Evolutionary conservation across 371 early-diverging fungal genomes (phyloP).

Genomic region (Lichtheimia corymbifera): DNA sequence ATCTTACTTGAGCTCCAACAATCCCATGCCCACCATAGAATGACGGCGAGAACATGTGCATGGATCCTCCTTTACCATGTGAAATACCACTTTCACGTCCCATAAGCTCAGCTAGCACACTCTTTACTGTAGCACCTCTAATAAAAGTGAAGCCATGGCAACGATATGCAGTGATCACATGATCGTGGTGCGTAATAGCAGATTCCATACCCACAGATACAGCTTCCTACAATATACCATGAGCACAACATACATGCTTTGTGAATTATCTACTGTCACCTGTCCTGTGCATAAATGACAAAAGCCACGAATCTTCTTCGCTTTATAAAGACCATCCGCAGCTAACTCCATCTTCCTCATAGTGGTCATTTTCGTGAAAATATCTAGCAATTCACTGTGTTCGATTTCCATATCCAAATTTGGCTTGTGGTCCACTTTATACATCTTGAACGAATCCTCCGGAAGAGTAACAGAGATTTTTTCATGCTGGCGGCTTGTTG

Average conservation of each 20-base stretch:
- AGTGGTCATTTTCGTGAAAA: slow-evolving; percentile 87
- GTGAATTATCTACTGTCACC: slow-evolving; percentile 36
- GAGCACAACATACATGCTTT: too few species aligned
- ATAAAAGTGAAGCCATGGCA: slow-evolving; percentile 98
- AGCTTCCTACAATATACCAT: slow-evolving; percentile 72
- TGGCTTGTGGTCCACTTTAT: slow-evolving; percentile 65
- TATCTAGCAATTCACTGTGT: slow-evolving; percentile 73
- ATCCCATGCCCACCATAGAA: slow-evolving; percentile 99
- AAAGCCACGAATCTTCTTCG: slow-evolving; percentile 97
- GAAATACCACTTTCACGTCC: slow-evolving; percentile 91
- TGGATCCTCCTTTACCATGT: slow-evolving; percentile 99
- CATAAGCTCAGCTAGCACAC: slow-evolving; percentile 88
- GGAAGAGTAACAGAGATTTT: slow-evolving; percentile 50
- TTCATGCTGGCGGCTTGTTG: too few species aligned
- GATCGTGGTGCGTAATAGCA: slow-evolving; percentile 85
- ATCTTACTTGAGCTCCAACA: slow-evolving; percentile 92
- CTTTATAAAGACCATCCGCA: slow-evolving; percentile 95
- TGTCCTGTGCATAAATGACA: slow-evolving; percentile 99
- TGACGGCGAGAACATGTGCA: slow-evolving; percentile 98
- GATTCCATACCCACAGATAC: slow-evolving; percentile 95
- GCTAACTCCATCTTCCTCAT: slow-evolving; percentile 95
- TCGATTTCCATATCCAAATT: slow-evolving; percentile 56
- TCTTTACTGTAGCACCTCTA: slow-evolving; percentile 79
- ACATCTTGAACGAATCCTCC: slow-evolving; percentile 64
- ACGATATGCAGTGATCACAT: slow-evolving; percentile 97